Percentiles rank a stretch among this genome's conserved stretches.
Conservation (phyloP, 1,284 basidiomycete species). For the Cutaneotrichosporon sp. region DNA sequence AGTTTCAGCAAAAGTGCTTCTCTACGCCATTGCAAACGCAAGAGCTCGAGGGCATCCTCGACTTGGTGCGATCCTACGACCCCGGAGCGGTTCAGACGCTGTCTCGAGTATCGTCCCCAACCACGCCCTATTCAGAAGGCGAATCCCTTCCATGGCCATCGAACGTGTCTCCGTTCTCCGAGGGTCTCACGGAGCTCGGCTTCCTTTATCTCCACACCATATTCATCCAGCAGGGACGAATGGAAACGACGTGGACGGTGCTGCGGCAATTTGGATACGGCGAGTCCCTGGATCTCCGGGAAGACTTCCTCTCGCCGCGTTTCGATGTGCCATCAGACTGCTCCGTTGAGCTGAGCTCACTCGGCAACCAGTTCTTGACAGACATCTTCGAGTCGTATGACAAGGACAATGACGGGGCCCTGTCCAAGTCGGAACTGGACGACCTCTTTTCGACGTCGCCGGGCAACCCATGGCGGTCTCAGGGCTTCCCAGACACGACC, state of each 20-base stretch:
- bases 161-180: constrained; percentile 31
- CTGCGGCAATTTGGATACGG: constrained; percentile 92
- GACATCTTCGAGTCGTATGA: constrained; percentile 96
- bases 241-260: constrained; percentile 98
- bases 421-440: constrained; percentile 78
- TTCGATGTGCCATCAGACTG: constrained; percentile 91
- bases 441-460: constrained; percentile 90
- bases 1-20: constrained; percentile 97
- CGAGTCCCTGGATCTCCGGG: constrained; percentile 84
- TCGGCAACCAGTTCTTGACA: constrained; percentile 95
- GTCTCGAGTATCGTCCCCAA: constrained; percentile 2
- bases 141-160: constrained; percentile 6
- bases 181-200: constrained; percentile 84
- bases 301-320: constrained; percentile 77
- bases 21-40: constrained; percentile 84
- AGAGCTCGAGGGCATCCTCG: constrained; percentile 86
- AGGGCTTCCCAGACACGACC: constrained; percentile 84
- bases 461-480: constrained; percentile 82
- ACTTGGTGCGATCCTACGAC: constrained; percentile 71
- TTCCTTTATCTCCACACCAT: constrained; percentile 94
- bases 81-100: constrained; percentile 38
- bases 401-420: constrained; percentile 92
- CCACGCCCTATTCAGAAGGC: constrained; percentile 5
- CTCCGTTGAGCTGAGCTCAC: constrained; percentile 86
- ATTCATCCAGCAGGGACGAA: constrained; percentile 91